Percentiles rank a stretch among this genome's conserved stretches.
Conservation (phyloP, 164 flowering plant species). For the Chimonanthus praecox region DNA sequence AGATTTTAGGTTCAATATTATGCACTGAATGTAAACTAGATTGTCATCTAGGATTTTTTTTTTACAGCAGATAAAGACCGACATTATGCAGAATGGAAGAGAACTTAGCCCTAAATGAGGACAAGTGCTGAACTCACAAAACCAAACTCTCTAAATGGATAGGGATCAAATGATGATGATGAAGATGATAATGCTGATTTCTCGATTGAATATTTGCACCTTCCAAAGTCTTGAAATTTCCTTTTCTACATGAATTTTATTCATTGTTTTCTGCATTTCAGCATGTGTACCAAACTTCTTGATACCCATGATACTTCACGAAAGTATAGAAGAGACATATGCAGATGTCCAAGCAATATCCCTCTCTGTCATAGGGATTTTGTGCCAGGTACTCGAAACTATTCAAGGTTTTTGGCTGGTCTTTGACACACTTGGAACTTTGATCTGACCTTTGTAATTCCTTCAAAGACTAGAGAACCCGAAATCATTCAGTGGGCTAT, state of each 20-base stretch:
- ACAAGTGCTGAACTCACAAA: no score
- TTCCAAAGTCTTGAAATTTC: neutral
- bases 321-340: conserved; percentile 23
- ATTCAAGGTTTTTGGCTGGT: neutral
- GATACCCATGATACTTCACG: conserved; percentile 27
- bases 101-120: no score
- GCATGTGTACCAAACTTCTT: conserved; percentile 33
- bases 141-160: no score
- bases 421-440: neutral
- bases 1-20: no score
- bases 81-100: no score
- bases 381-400: conserved; percentile 36
- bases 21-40: no score
- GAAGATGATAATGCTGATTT: neutral
- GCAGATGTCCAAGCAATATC: conserved; percentile 37
- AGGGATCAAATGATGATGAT: no score
- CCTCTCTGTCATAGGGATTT: conserved; percentile 38
- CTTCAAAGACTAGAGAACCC: conserved; percentile 32
- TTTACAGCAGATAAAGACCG: no score
- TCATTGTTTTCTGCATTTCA: conserved; percentile 11
- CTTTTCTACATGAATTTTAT: neutral
- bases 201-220: neutral
- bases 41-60: no score
- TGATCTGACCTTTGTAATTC: neutral
- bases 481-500: conserved; percentile 36